Percentiles rank a stretch among this genome's conserved stretches.
Evolutionary conservation across 2,329 filamentous ascomycete genomes (phyloP).

Genomic region (Calonectria henricotiae): DNA sequence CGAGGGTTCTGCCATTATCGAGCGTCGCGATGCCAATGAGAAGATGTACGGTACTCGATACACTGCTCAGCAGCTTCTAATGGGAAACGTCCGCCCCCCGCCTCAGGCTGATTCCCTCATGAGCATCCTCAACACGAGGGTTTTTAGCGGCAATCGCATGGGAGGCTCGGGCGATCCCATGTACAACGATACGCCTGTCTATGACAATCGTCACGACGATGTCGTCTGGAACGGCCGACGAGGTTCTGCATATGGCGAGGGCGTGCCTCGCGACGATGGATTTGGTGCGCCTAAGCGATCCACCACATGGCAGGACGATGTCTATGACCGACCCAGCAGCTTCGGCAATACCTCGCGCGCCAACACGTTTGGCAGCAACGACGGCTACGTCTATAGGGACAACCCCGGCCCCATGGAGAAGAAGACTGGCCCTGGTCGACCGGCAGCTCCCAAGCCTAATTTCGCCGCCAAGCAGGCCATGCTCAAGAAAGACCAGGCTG

Average conservation of each 20-base stretch:
- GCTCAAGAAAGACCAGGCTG: slow-evolving; percentile 83
- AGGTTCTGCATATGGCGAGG: slow-evolving; percentile 81
- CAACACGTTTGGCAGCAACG: slow-evolving; percentile 66
- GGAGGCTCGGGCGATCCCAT: slow-evolving; percentile 73
- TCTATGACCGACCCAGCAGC: slow-evolving; percentile 74
- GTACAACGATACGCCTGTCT: slow-evolving; percentile 96
- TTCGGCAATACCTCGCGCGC: slow-evolving; percentile 65
- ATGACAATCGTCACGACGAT: slow-evolving; percentile 87
- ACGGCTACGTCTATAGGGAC: slow-evolving; percentile 73
- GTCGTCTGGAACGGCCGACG: slow-evolving; percentile 86
- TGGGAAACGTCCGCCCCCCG: slow-evolving; percentile 83
- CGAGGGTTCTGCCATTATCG: slow-evolving; percentile 93
- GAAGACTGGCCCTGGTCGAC: slow-evolving; percentile 78
- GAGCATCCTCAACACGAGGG: slow-evolving; percentile 86
- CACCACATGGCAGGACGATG: slow-evolving; percentile 83
- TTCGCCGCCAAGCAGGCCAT: slow-evolving; percentile 75
- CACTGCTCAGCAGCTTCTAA: slow-evolving; percentile 86
- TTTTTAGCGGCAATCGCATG: slow-evolving; percentile 80
- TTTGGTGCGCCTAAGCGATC: slow-evolving; percentile 74
- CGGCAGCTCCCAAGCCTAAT: slow-evolving; percentile 90
- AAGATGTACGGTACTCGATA: slow-evolving; percentile 91
- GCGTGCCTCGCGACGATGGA: slow-evolving; percentile 64
- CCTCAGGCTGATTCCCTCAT: slow-evolving; percentile 88
- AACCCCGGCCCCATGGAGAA: slow-evolving; percentile 60
- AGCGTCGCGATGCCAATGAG: slow-evolving; percentile 96